Conservation (phyloP, 1,139 yeast species). For the Candida sp. region DNA sequence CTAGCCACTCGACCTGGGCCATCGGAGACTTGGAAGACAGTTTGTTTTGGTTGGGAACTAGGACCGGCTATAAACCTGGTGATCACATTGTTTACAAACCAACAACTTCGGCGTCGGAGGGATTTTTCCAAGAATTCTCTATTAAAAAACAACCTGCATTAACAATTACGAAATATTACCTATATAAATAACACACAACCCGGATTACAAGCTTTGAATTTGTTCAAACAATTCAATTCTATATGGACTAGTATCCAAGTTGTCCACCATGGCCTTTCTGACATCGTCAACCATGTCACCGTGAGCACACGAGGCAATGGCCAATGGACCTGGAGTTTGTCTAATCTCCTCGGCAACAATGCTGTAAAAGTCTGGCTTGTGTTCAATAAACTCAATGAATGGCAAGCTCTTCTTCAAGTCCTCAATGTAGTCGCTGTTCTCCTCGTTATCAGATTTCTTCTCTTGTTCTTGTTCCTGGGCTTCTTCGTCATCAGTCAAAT, state of each 20-base stretch:
- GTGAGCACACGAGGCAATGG: conserved; percentile 46
- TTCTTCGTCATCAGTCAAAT: conserved; percentile 17
- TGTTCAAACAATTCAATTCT: conserved; percentile 48
- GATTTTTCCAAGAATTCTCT: background rate
- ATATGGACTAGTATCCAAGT: conserved; percentile 28
- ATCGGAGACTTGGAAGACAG: too few relatives aligned
- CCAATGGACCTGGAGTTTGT: conserved; percentile 33
- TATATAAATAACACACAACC: background rate
- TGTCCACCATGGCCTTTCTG: conserved; percentile 35
- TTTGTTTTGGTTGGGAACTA: too few relatives aligned
- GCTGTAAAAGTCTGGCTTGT: conserved; percentile 44
- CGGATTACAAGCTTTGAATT: conserved; percentile 25
- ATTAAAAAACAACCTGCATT: background rate
- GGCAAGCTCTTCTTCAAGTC: conserved; percentile 23
- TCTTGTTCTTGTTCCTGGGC: conserved; percentile 19
- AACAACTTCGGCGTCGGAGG: too few relatives aligned
- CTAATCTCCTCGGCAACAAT: conserved; percentile 38
- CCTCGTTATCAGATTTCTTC: conserved; percentile 17
- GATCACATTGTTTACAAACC: too few relatives aligned
- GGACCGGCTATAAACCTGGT: too few relatives aligned
- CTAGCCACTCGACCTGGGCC: too few relatives aligned
- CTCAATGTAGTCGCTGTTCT: conserved; percentile 17
- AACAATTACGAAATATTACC: background rate
- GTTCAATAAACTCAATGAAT: conserved; percentile 34
- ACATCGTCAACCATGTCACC: conserved; percentile 42